Base-by-base conservation (phyloP, 2,329 filamentous ascomycete species). In the Xylariaceae sp. region DNA sequence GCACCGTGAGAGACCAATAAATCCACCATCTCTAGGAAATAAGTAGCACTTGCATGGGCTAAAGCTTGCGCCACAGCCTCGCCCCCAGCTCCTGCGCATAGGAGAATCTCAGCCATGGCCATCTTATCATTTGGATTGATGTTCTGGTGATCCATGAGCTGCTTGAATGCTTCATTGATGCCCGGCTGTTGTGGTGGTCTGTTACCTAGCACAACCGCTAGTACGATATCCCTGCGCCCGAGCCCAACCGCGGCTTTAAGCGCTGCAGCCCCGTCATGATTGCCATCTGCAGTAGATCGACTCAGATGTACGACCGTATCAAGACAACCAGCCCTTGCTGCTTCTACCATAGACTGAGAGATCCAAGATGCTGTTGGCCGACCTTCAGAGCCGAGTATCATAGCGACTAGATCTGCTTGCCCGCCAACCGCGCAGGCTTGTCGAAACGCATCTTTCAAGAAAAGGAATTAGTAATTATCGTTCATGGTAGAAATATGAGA, bases 21-120 rank as follows among this genome's bases (percentile, higher is more conserved):
- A 30, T 70, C 71, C 2, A 81, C 77, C 77, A 85, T 80, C 33
- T 82, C 79, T 50, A 79, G 73, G 54, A 80, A 83, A 36, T 79
- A 76, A 2, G 73, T 73, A 6, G 75, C 70, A 45, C 77, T 78
- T 0, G 81, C 78, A 26, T 77, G 71, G 6, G 79, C 68, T 1
- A 85, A 70, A 0, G 78, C 80, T 24, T 71, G 68, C 0, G 80
- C 75, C 1, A 82, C 68, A 1, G 73, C 69, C 11, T 81, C 76
- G 1, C 83, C 83, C 10, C 74, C 71, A 1, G 82, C 82, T 0
- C 83, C 83, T 1, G 80, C 82, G 47, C 82, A 84, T 1, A 87
- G 72, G 1, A 87, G 64, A 2, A 83, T 69, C 62, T 86, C 82
- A 0, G 79, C 73, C 56, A 86, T 70, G 2, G 75, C 74, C 35